phyloP scores from a whole-genome alignment of 495 filamentous ascomycete species.

The Talaromyces adpressus region DNA sequence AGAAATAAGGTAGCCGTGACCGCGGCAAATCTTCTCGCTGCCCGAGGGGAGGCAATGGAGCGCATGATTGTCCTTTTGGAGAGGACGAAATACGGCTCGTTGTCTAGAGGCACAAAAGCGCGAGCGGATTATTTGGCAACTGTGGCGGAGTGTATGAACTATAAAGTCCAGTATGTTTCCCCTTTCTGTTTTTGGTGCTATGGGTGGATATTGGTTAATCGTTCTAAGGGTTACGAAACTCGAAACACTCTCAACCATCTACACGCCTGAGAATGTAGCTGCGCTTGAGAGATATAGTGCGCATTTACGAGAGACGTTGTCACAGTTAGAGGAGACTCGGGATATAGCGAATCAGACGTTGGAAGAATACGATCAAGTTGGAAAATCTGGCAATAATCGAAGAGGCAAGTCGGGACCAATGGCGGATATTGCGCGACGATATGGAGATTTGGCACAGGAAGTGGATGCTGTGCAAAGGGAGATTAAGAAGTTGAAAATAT shows the following conservation, averaged over 20 bases:
- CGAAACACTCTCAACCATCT: slow-evolving; percentile 37
- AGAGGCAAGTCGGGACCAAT: slow-evolving; percentile 32
- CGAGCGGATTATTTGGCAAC: slow-evolving; percentile 52
- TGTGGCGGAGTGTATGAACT: slow-evolving; percentile 46
- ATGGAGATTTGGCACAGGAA: slow-evolving; percentile 45
- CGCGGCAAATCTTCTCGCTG: slow-evolving; percentile 28
- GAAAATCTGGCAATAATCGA: slow-evolving; percentile 10
- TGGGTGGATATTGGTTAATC: not conserved
- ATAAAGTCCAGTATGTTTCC: slow-evolving; percentile 40
- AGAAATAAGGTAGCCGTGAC: slow-evolving; percentile 30
- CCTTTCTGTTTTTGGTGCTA: too few relatives aligned
- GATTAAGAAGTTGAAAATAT: slow-evolving; percentile 42
- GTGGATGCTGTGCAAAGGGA: slow-evolving; percentile 50
- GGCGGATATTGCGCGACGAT: slow-evolving; percentile 56
- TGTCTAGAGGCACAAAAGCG: slow-evolving; percentile 49
- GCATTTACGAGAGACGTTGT: slow-evolving; percentile 45
- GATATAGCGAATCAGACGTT: slow-evolving; percentile 40
- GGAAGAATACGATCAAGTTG: slow-evolving; percentile 44
- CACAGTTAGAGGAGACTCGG: slow-evolving; percentile 38
- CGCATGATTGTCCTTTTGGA: slow-evolving; percentile 42
- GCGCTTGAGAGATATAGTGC: slow-evolving; percentile 51
- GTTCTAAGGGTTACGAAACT: slow-evolving; percentile 30
- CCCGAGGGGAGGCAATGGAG: slow-evolving; percentile 28
- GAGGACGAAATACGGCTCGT: slow-evolving; percentile 56
- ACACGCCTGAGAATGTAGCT: slow-evolving; percentile 48